phyloP scores from a whole-genome alignment of 1,139 yeast genomes.

The Saccharomyces uvarum region DNA sequence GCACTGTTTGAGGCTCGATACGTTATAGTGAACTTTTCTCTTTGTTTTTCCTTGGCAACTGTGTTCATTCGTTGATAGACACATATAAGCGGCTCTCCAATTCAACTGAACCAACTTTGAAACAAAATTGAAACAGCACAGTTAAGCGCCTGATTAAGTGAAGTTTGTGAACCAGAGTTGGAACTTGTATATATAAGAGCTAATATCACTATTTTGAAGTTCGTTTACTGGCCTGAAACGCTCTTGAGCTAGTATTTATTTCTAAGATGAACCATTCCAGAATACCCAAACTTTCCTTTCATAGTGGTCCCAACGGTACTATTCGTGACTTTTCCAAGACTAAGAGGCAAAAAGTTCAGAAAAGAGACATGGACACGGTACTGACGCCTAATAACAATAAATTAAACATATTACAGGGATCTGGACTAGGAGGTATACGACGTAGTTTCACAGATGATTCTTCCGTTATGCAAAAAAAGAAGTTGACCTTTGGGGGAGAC shows the following conservation, averaged over 20 bases:
- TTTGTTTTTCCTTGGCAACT: neutral
- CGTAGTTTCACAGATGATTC: neutral
- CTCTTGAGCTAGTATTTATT: neutral
- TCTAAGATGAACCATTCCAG: neutral
- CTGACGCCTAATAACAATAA: neutral
- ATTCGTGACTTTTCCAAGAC: neutral
- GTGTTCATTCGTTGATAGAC: neutral
- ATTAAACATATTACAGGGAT: neutral
- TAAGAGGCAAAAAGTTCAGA: neutral
- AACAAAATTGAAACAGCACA: neutral
- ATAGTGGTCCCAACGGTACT: neutral
- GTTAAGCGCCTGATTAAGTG: neutral
- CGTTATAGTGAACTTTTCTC: neutral
- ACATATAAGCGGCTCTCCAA: neutral
- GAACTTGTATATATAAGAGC: neutral
- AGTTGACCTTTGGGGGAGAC: conserved; percentile 11
- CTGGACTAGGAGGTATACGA: neutral
- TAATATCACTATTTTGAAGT: neutral
- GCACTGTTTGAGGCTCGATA: neutral
- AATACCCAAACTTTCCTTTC: neutral
- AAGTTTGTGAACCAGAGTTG: neutral
- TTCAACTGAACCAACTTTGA: neutral
- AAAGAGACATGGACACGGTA: neutral
- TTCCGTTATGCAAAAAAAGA: neutral
- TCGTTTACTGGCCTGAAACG: neutral